Evolutionary conservation across 2,329 filamentous ascomycete genomes (phyloP), one percentile per base, ranked within the genome.

Genomic region (Pseudonectria buxi): DNA sequence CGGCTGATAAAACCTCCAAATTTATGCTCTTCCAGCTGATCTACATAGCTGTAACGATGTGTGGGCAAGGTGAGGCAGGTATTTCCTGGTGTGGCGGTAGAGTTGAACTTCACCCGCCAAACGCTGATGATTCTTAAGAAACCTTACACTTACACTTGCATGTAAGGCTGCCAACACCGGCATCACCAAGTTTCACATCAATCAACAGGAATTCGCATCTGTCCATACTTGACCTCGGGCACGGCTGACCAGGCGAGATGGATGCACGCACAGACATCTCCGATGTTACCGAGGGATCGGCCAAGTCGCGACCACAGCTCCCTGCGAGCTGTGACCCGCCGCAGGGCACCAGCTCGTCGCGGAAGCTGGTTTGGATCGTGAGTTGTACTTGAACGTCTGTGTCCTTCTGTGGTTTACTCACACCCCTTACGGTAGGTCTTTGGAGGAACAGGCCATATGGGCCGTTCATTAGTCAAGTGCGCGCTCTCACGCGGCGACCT

Each of bases 371-470:
- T 65, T 96, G 90, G 90, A 78, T 96, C 56, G 86, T 92, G 18
- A 24, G 14, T 14, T 28, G 11, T 36, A 12, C 25, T 28, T 27
- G 32, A 36, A 33, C 25, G 11, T 14, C 24, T 35, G 36, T 12
- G 25, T 14, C n/a, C 16, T 25, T 14, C 26, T 16, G 6, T 35
- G 25, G 11, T 28, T 15, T 27, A 13, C 38, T 44, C 16, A 49
- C 35, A 10, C 26, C 26, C 18, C 13, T 29, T 36, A 28, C 33
- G 12, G 32, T 41, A 88, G 86, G 71, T 96, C 36, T 98, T 95
- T 62, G 92, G 92, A 32, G 89, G 87, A 32, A 95, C 89, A n/a
- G 92, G 92, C 37, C 92, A 98, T 54, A 94, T 96, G 72, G 92
- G 92, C 40, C 82, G 87, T 34, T 94, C 86, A 7, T 76, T 96